Base-by-base conservation (phyloP, 345 rosid species). In the Camelina hispida region DNA sequence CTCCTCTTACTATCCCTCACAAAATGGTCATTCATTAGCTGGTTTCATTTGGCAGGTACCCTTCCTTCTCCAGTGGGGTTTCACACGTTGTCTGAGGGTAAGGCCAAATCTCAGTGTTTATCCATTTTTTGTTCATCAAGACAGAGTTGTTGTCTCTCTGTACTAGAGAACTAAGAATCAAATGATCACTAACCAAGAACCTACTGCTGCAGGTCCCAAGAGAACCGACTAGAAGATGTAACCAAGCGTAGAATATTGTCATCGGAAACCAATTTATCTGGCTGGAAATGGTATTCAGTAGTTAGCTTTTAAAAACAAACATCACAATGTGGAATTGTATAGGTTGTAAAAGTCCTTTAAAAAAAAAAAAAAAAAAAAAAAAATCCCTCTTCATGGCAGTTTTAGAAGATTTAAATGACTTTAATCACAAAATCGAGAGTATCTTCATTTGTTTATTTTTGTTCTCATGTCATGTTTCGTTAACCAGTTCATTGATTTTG, bases 41-140 rank as follows among this genome's bases (percentile, higher is more conserved):
- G 56, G 46, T 43, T 63, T 63, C 40, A 22, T n/a, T 43, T 74
- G 69, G 64, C 63, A 76, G 57, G 69, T 61, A 50, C 64, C 18
- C 40, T 75, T 6, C 9, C 40, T 75, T 6, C 37, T 34, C 59
- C 18, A 28, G 7, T 28, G 68, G 53, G 43, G 69, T 23, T 75
- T 42, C 42, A 61, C 32, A n/a, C 47, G 42, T 32, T 20, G 12
- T 67, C 69, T 61, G 9, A 48, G 25, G 9, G 57, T 47, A 57
- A 48, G 32, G 34, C 52, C 60, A 66, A 34, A 18, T 1, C 22
- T 46, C 35, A 64, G 16, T 18, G 7, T 37, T 34, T 44, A 30
- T 44, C 30, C 15, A 42, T 44, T 32, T 22, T 22, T 11, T 64
- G 25, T 55, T 37, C 10, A 47, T 56, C 71, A 44, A 35, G 40